A percentile compares a stretch with the other conserved stretches of the same genome.
Evolutionary conservation across 352 stramenopile species (phyloP).

Genomic region (Pythium brachiatum): DNA sequence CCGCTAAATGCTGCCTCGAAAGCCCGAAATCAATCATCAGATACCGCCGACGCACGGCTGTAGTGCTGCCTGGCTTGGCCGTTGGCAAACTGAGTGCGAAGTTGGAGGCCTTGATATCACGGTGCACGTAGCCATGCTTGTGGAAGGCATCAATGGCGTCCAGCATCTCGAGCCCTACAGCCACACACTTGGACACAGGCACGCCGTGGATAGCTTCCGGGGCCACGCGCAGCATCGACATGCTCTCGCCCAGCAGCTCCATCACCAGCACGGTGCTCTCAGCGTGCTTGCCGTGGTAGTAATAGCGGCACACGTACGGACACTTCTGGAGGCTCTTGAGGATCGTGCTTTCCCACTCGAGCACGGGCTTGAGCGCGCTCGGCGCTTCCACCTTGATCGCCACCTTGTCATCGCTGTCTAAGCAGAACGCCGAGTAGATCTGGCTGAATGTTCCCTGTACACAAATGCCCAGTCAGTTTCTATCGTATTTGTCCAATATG

Average conservation of each 20-base stretch:
- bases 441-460: constrained; percentile 82
- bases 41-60: constrained; percentile 38
- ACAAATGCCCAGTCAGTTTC: background rate
- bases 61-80: constrained; percentile 29
- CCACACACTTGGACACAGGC: constrained; percentile 62
- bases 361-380: constrained; percentile 82
- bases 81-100: constrained; percentile 60
- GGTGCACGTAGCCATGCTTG: constrained; percentile 82
- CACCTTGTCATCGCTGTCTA: constrained; percentile 71
- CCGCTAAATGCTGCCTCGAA: constrained; percentile 69
- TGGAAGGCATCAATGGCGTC: constrained; percentile 87
- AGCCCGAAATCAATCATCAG: constrained; percentile 86
- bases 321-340: constrained; percentile 84
- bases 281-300: constrained; percentile 82
- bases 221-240: constrained; percentile 83
- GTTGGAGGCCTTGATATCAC: constrained; percentile 89
- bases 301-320: constrained; percentile 80
- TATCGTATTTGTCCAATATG: background rate
- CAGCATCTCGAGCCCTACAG: constrained; percentile 83
- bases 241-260: constrained; percentile 85
- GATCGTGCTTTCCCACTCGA: constrained; percentile 88
- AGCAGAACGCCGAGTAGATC: constrained; percentile 84
- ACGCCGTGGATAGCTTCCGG: constrained; percentile 81
- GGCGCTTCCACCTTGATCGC: constrained; percentile 86
- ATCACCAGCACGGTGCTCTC: constrained; percentile 88